Conservation (phyloP, 306 rosid species). For the Acmispon strigosus region DNA sequence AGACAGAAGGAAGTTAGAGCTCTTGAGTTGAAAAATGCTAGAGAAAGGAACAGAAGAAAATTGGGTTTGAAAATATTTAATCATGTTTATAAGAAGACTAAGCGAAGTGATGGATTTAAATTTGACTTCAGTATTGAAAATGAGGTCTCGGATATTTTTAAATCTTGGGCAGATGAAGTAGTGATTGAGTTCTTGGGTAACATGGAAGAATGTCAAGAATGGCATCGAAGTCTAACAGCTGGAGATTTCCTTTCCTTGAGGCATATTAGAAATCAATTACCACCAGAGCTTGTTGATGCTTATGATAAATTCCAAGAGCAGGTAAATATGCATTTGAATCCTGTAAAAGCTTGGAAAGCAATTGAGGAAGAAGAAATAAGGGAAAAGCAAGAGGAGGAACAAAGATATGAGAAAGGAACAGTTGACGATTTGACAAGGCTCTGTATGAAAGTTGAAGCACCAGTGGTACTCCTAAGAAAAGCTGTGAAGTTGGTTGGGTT, state of each 20-base stretch:
- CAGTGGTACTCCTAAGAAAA: constrained; percentile 57
- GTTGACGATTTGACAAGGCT: constrained; percentile 80
- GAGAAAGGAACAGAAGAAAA: constrained; percentile 76
- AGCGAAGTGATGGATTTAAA: constrained; percentile 48
- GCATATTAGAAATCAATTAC: constrained; percentile 71
- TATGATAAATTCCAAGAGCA: constrained; percentile 80
- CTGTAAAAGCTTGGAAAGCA: constrained; percentile 46
- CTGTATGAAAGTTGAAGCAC: constrained; percentile 80
- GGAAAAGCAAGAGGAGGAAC: constrained; percentile 56
- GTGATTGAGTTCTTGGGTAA: constrained; percentile 54
- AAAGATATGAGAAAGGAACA: constrained; percentile 53
- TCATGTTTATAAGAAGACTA: constrained; percentile 62
- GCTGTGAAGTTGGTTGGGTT: constrained; percentile 73
- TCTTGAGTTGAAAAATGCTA: constrained; percentile 65
- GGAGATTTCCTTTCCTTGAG: constrained; percentile 71
- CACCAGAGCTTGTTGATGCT: constrained; percentile 64
- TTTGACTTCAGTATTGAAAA: constrained; percentile 56
- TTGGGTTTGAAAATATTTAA: constrained; percentile 68
- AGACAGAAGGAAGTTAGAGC: constrained; percentile 85
- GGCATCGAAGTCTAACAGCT: constrained; percentile 57
- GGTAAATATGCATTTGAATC: constrained; percentile 68
- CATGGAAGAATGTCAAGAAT: constrained; percentile 62
- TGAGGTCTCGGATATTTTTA: constrained; percentile 53
- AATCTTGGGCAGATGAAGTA: constrained; percentile 69
- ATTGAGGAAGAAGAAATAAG: constrained; percentile 61